phyloP scores from a whole-genome alignment of 1,139 yeast species.

The Kodamaea sp. region DNA sequence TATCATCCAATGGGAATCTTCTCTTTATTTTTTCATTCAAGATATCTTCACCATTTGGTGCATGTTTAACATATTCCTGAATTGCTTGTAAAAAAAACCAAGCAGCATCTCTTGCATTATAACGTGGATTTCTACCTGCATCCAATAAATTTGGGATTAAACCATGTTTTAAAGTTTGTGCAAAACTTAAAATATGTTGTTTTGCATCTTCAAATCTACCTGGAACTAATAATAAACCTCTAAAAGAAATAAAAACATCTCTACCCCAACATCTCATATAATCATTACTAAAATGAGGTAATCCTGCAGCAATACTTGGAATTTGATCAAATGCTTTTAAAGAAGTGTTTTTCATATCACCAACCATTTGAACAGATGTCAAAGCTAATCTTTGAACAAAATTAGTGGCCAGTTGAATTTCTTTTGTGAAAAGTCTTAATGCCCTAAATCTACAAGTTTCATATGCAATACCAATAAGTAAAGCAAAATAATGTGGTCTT shows the following conservation, averaged over 20 bases:
- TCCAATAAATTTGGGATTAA: conserved; percentile 89
- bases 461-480: conserved; percentile 75
- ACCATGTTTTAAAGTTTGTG: conserved; percentile 90
- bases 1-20: conserved; percentile 88
- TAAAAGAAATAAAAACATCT: conserved; percentile 82
- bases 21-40: conserved; percentile 71
- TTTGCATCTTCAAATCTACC: conserved; percentile 79
- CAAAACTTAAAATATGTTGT: conserved; percentile 80
- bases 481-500: conserved; percentile 82
- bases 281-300: conserved; percentile 87
- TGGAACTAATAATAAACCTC: conserved; percentile 77
- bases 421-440: conserved; percentile 50
- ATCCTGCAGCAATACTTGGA: conserved; percentile 90
- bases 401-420: conserved; percentile 58
- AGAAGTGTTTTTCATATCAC: conserved; percentile 70
- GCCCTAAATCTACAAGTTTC: conserved; percentile 74
- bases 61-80: conserved; percentile 72
- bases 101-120: conserved; percentile 94
- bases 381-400: conserved; percentile 79
- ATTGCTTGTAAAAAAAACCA: conserved; percentile 90
- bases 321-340: conserved; percentile 59
- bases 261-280: conserved; percentile 99
- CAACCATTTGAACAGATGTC: conserved; percentile 86
- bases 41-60: conserved; percentile 65
- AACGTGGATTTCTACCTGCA: conserved; percentile 90